Conservation (phyloP, 2,329 filamentous ascomycete species). For the Diaporthe longicolla region DNA sequence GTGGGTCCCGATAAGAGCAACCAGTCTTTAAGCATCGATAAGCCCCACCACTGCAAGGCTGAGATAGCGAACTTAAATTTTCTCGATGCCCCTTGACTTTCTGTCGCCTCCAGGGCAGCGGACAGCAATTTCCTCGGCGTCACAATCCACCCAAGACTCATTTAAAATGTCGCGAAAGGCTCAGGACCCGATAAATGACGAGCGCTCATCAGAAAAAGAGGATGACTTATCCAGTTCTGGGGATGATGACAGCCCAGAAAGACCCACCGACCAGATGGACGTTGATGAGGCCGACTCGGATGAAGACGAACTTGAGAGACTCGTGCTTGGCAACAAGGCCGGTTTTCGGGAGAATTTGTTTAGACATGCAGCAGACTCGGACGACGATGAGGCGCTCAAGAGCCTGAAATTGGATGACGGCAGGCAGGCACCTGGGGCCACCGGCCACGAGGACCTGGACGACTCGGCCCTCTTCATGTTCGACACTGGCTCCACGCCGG, state of each 20-base stretch:
- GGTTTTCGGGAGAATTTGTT: constrained; percentile 85
- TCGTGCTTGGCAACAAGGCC: constrained; percentile 90
- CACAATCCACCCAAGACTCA: background rate
- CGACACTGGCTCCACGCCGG: constrained; percentile 73
- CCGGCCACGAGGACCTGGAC: constrained; percentile 62
- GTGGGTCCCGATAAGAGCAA: constrained; percentile 8
- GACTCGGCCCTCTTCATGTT: constrained; percentile 90
- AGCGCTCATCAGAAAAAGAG: constrained; percentile 48
- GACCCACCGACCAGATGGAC: constrained; percentile 47
- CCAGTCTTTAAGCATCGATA: constrained; percentile 26
- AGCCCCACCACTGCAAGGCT: constrained; percentile 39
- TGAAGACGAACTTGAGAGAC: constrained; percentile 87
- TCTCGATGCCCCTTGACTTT: constrained; percentile 33
- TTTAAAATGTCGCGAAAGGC: constrained; percentile 40
- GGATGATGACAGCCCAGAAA: constrained; percentile 44
- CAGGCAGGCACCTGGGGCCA: constrained; percentile 37
- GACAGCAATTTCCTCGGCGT: background rate
- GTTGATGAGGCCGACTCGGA: constrained; percentile 80
- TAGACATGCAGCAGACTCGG: constrained; percentile 59
- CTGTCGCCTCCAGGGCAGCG: background rate
- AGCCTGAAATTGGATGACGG: constrained; percentile 50
- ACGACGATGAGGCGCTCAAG: constrained; percentile 55
- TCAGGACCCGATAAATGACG: constrained; percentile 42
- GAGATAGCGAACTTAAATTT: constrained; percentile 37
- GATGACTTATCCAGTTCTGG: constrained; percentile 43